Conservation (phyloP, 805 yeast genomes). For the Blastobotrys mokoenaii region DNA sequence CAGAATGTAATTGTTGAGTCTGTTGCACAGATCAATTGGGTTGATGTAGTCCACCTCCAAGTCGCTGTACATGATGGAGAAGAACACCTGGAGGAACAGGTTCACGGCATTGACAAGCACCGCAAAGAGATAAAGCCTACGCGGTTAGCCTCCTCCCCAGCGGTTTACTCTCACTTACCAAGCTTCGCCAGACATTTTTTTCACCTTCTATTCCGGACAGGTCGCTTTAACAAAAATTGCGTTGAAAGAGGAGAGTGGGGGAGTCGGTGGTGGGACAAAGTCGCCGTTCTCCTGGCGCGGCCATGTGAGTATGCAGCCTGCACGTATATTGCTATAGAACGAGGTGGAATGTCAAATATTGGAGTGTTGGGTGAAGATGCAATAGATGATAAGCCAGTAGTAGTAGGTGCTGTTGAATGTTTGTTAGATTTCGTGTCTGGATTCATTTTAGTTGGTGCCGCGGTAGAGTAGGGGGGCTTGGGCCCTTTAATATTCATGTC, state of each 20-base stretch:
- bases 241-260: not conserved
- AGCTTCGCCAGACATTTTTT: constrained; percentile 39
- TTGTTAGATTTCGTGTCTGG: no score
- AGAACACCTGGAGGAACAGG: constrained; percentile 86
- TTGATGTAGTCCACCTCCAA: constrained; percentile 85
- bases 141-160: not conserved
- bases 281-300: not conserved
- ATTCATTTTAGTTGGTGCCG: no score
- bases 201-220: not conserved
- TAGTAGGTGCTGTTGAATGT: no score
- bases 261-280: not conserved
- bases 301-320: not conserved
- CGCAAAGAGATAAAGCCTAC: constrained; percentile 37
- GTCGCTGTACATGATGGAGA: constrained; percentile 92
- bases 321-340: not conserved
- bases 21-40: constrained; percentile 92
- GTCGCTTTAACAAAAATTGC: not conserved
- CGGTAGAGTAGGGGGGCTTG: no score
- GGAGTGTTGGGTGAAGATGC: no score
- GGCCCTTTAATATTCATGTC: no score
- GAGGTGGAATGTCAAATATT: not conserved
- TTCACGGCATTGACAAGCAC: constrained; percentile 80
- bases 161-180: constrained; percentile 30
- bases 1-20: constrained; percentile 72
- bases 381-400: no score